Evolutionary conservation across 768 basidiomycete genomes (phyloP).

Genomic region (Crucibulum laeve): DNA sequence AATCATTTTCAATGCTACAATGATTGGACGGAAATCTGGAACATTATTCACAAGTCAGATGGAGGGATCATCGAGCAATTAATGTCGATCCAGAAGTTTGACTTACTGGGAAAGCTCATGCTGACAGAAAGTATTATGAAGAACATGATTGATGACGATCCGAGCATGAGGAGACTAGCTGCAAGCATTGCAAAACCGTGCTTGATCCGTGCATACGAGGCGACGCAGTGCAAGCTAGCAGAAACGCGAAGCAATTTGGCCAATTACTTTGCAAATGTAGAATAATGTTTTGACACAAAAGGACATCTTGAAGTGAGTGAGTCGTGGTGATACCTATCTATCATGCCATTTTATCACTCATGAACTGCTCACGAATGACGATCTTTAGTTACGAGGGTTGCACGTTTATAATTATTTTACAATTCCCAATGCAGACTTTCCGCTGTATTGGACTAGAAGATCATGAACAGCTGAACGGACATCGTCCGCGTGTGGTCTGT

Average conservation of each 20-base stretch:
- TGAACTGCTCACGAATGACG: too few species aligned
- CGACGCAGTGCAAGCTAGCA: neutral
- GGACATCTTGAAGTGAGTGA: neutral
- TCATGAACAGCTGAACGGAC: constrained; percentile 9
- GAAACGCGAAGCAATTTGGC: neutral
- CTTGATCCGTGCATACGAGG: neutral
- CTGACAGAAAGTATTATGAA: neutral
- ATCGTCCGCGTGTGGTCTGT: constrained; percentile 25
- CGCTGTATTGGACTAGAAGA: neutral
- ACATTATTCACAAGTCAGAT: constrained; percentile 17
- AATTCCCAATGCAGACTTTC: neutral
- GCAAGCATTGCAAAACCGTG: neutral
- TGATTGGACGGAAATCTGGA: constrained; percentile 43
- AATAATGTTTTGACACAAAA: neutral
- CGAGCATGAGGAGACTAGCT: too few species aligned
- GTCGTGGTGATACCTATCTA: too few species aligned
- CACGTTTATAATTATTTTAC: neutral
- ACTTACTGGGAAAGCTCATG: neutral
- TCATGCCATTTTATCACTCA: too few species aligned
- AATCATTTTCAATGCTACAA: constrained; percentile 37
- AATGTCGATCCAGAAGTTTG: neutral
- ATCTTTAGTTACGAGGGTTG: neutral
- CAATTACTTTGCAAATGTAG: neutral
- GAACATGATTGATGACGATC: neutral
- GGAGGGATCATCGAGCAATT: neutral